Conservation (phyloP, 2,329 filamentous ascomycete species). For the Epichloe bromicola region DNA sequence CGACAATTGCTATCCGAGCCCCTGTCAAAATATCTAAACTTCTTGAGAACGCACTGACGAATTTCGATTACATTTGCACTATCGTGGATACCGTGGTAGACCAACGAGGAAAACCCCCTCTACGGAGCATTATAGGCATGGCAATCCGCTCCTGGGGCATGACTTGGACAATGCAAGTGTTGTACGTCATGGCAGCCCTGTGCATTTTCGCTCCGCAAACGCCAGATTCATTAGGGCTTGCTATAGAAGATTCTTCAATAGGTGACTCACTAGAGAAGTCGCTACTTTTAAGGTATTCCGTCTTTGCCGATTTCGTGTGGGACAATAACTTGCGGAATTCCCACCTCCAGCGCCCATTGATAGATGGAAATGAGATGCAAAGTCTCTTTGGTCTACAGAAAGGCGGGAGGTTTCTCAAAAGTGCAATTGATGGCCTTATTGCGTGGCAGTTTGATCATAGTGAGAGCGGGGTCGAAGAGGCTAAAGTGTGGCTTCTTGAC, state of each 20-base stretch:
- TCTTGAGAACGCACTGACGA: constrained; percentile 5
- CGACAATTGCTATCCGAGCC: constrained; percentile 4
- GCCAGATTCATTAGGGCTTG: background rate
- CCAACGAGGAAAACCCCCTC: background rate
- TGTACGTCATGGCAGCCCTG: constrained; percentile 5
- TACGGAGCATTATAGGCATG: constrained; percentile 8
- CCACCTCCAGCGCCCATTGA: constrained; percentile 3
- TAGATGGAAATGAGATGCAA: constrained; percentile 9
- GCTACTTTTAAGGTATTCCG: background rate
- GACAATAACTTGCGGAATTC: constrained; percentile 4
- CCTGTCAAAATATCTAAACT: constrained; percentile 5
- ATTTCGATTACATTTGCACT: constrained; percentile 4
- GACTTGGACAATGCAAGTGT: constrained; percentile 8
- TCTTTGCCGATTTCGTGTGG: constrained; percentile 7
- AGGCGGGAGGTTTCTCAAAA: constrained; percentile 8
- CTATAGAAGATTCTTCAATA: too few species aligned
- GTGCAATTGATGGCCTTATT: constrained; percentile 3
- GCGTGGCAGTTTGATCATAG: constrained; percentile 10
- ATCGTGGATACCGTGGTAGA: background rate
- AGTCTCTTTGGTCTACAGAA: constrained; percentile 6
- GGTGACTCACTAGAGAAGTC: background rate
- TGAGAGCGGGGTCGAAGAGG: constrained; percentile 4
- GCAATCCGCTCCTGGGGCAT: constrained; percentile 9
- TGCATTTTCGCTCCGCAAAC: background rate
- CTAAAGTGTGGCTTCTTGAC: constrained; percentile 7